phyloP scores from a whole-genome alignment of 2,329 filamentous ascomycete species.

The Bipolaris victoriae region DNA sequence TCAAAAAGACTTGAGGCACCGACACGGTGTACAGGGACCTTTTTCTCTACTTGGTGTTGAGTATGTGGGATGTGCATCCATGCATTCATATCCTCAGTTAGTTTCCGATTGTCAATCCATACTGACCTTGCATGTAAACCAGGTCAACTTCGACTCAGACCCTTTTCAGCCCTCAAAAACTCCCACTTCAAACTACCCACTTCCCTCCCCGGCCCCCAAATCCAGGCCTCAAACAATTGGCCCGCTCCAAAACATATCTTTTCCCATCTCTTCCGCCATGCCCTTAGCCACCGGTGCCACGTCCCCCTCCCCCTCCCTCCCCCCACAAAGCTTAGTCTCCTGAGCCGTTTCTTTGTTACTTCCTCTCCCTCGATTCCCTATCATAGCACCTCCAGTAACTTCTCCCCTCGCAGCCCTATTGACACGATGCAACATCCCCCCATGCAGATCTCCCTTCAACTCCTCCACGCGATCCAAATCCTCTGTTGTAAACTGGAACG shows the following conservation, averaged over 20 bases:
- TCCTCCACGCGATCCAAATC: conserved; percentile 37
- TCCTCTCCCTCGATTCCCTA: not conserved
- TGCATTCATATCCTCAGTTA: too few relatives aligned
- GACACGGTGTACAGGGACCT: too few relatives aligned
- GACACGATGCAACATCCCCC: conserved; percentile 42
- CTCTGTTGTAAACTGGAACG: conserved; percentile 33
- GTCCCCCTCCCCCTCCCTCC: conserved; percentile 24
- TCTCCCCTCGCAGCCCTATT: conserved; percentile 33
- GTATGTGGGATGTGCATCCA: too few relatives aligned
- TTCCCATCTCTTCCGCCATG: conserved; percentile 35
- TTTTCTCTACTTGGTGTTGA: too few relatives aligned
- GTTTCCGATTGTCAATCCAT: too few relatives aligned
- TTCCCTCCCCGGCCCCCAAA: fast-evolving
- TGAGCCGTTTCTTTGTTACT: not conserved
- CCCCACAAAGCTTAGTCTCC: conserved; percentile 24
- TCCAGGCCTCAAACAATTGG: conserved; percentile 24
- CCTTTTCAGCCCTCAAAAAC: not conserved
- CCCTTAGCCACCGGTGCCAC: conserved; percentile 39
- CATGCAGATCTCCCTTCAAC: conserved; percentile 45
- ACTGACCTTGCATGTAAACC: too few relatives aligned
- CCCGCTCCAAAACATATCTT: conserved; percentile 39
- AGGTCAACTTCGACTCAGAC: too few relatives aligned
- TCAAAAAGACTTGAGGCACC: conserved; percentile 23
- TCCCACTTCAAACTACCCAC: not conserved
- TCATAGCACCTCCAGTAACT: not conserved